Evolutionary conservation across 352 stramenopile genomes (phyloP).

Genomic region (Pythium rhizo-oryzae): DNA sequence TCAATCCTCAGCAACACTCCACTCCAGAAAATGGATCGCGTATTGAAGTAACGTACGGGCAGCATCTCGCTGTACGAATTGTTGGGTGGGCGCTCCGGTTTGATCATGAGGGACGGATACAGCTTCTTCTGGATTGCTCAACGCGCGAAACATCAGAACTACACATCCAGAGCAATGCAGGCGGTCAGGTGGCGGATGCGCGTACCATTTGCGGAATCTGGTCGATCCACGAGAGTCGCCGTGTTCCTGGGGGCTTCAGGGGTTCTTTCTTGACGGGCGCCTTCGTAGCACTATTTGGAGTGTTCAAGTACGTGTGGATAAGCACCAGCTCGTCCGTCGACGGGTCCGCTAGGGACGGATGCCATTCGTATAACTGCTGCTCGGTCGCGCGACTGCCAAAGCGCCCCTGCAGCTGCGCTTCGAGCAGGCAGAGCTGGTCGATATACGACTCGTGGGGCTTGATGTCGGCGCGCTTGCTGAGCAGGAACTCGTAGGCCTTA

Average conservation of each 20-base stretch:
- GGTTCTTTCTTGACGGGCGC: slow-evolving; percentile 20
- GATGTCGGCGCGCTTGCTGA: slow-evolving; percentile 87
- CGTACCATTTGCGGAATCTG: slow-evolving; percentile 63
- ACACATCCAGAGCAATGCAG: not conserved
- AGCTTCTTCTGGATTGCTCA: slow-evolving; percentile 56
- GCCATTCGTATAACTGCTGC: slow-evolving; percentile 78
- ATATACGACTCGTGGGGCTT: slow-evolving; percentile 80
- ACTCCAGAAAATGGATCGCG: not conserved
- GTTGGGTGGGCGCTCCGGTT: slow-evolving; percentile 73
- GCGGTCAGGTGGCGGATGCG: not conserved
- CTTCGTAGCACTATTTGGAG: slow-evolving; percentile 27
- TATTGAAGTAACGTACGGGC: slow-evolving; percentile 41
- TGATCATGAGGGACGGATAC: slow-evolving; percentile 50
- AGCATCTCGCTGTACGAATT: slow-evolving; percentile 77
- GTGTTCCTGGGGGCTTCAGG: slow-evolving; percentile 30
- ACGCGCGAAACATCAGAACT: not conserved
- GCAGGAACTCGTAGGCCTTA: slow-evolving; percentile 92
- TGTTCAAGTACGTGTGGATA: slow-evolving; percentile 81
- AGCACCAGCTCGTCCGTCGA: slow-evolving; percentile 74
- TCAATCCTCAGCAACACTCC: not conserved
- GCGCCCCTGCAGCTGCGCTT: slow-evolving; percentile 62
- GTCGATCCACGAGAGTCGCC: slow-evolving; percentile 72
- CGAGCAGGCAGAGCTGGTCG: slow-evolving; percentile 69
- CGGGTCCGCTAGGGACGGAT: slow-evolving; percentile 38
- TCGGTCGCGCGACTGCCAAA: slow-evolving; percentile 47